These are phyloP conservation scores for Podospora conica DNA, from an alignment of 495 filamentous ascomycete genomes.

Conservation along the genomic window DNA sequence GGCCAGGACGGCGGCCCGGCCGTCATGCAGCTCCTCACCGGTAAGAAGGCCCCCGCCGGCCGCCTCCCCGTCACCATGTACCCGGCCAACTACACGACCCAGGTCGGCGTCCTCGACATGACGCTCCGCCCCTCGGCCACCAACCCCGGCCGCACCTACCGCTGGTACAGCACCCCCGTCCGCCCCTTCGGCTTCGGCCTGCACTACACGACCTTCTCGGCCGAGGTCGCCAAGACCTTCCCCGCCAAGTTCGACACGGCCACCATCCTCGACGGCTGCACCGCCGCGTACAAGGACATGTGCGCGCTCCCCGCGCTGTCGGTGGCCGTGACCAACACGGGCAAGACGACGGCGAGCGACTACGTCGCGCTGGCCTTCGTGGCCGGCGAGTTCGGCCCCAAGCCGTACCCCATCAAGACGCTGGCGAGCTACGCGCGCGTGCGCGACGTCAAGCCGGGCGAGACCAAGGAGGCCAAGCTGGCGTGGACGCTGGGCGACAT, in stretches of 20 bases:
- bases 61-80: slow-evolving; percentile 56
- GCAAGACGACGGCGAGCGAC: slow-evolving; percentile 40
- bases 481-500: slow-evolving; percentile 50
- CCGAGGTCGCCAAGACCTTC: slow-evolving; percentile 17
- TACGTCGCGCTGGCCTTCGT: slow-evolving; percentile 54
- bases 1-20: slow-evolving; percentile 51
- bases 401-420: slow-evolving; percentile 55
- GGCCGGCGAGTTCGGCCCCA: slow-evolving; percentile 49
- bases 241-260: slow-evolving; percentile 15
- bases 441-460: slow-evolving; percentile 35
- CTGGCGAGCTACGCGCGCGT: slow-evolving; percentile 54
- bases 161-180: slow-evolving; percentile 34
- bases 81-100: slow-evolving; percentile 33
- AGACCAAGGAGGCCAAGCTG: slow-evolving; percentile 36
- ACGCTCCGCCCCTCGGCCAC: slow-evolving; percentile 29
- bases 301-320: slow-evolving; percentile 40
- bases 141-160: slow-evolving; percentile 39
- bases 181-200: slow-evolving; percentile 47
- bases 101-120: slow-evolving; percentile 40
- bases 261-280: slow-evolving; percentile 19
- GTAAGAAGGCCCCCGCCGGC: slow-evolving; percentile 47
- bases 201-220: slow-evolving; percentile 45
- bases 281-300: slow-evolving; percentile 25
- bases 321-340: slow-evolving; percentile 43
- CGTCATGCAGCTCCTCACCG: slow-evolving; percentile 47